Conservation (phyloP, 768 basidiomycete genomes). For the Cytidiella melzeri region DNA sequence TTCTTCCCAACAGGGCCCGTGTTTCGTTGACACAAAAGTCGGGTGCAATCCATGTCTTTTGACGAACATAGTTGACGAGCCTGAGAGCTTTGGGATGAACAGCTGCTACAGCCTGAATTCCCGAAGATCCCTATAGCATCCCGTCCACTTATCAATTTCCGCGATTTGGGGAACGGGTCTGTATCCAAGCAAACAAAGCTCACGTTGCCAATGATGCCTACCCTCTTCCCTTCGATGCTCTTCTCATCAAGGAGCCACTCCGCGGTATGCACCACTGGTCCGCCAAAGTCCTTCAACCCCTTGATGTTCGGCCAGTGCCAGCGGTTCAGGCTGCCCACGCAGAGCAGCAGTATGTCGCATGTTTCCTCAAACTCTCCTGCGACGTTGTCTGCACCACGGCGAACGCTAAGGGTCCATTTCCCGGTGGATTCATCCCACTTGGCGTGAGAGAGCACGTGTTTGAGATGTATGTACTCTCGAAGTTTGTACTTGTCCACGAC, state of each 20-base stretch:
- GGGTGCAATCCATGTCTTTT: conserved; percentile 50
- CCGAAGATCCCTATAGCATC: conserved; percentile 46
- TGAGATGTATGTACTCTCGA: conserved; percentile 43
- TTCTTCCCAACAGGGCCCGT: conserved; percentile 31
- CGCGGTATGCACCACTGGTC: conserved; percentile 55
- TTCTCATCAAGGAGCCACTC: conserved; percentile 49
- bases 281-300: conserved; percentile 51
- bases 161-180: not conserved
- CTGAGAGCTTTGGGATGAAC: conserved; percentile 46
- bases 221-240: conserved; percentile 41
- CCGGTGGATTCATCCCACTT: conserved; percentile 42
- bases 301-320: conserved; percentile 66
- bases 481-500: conserved; percentile 55
- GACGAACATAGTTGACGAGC: conserved; percentile 49
- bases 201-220: conserved; percentile 55
- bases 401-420: conserved; percentile 52
- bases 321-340: conserved; percentile 42
- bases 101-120: conserved; percentile 52
- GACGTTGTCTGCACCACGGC: conserved; percentile 12
- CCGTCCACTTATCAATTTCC: no score
- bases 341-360: conserved; percentile 51
- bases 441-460: conserved; percentile 47
- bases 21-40: conserved; percentile 38
- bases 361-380: conserved; percentile 39
- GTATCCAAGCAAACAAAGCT: conserved; percentile 9